Evolutionary conservation across 108 stramenopile species (phyloP), one percentile per base, ranked within the genome.

Genomic region (Cyclotella atomus): DNA sequence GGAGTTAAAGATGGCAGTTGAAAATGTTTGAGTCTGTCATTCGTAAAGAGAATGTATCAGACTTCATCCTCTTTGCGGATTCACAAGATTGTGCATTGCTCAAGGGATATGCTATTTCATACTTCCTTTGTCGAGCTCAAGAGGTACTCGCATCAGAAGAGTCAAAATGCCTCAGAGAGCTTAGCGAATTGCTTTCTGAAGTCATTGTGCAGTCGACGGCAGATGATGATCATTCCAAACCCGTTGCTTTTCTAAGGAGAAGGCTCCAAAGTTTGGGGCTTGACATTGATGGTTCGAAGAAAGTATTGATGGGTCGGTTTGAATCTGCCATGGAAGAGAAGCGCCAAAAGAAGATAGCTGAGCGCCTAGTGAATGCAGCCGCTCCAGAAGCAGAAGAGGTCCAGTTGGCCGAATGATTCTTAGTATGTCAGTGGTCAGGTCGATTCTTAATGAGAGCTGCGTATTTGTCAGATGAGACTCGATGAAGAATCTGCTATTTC

Each of bases 31-130:
- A 27, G 65, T 67, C 8, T 19, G 27, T 38, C 20, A 44, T 70
- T 25, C 23, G 9, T 28, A 3, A 3, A 20, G 32, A 59, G 17
- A 70, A 59, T 38, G 56, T 38, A 6, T 23, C 52, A 14, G 69
- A 59, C 16, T 56, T 17, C 23, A 56, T 70, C 55, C 16, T 70
- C 12, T 70, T 70, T 59, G 69, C 69, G 2, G 69, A 70, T 35
- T n/a, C 69, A 7, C 52, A 38, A 21, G 21, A 34, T 17, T 70
- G 69, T 44, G 29, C 69, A 12, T 27, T 70, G 33, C 32, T 67
- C 2, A 67, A 67, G 65, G 47, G 52, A 21, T 28, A 50, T 19
- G 65, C 68, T 3, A 69, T 56, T 17, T 41, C 53, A 12, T 69
- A 56, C 23, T 69, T 55, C 33, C 23, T 69, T 0, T 28, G 20